Evolutionary conservation across 805 yeast genomes (phyloP).

Genomic region (Ogataea siamensis): DNA sequence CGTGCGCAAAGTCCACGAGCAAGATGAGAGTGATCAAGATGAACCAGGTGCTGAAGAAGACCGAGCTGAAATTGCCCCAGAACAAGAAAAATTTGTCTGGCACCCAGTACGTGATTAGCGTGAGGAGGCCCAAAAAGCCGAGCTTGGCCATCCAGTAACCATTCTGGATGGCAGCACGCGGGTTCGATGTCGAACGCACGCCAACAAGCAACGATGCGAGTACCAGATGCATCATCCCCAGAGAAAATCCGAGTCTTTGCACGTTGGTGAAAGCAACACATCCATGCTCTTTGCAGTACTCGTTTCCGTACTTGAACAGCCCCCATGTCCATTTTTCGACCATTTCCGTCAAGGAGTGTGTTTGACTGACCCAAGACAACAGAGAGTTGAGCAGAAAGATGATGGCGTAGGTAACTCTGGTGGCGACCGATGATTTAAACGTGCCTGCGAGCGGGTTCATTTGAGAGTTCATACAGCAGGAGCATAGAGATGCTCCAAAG

Average conservation of each 20-base stretch:
- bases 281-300: conserved; percentile 74
- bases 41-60: conserved; percentile 79
- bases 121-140: conserved; percentile 52
- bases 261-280: conserved; percentile 91
- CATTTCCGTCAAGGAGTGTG: conserved; percentile 72
- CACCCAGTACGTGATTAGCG: conserved; percentile 65
- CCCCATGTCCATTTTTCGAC: conserved; percentile 72
- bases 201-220: conserved; percentile 68
- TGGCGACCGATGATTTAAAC: conserved; percentile 68
- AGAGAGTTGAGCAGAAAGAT: conserved; percentile 75
- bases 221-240: conserved; percentile 74
- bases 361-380: conserved; percentile 88
- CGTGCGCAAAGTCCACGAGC: conserved; percentile 95
- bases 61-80: conserved; percentile 90
- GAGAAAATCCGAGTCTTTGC: conserved; percentile 85
- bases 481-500: conserved; percentile 76
- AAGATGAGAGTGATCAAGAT: conserved; percentile 86
- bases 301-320: conserved; percentile 52
- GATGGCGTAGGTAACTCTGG: conserved; percentile 83
- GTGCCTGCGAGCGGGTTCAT: conserved; percentile 42
- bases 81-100: conserved; percentile 85
- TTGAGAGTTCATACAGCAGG: conserved; percentile 46
- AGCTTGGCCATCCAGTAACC: conserved; percentile 88
- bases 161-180: conserved; percentile 82
- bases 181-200: conserved; percentile 73